Evolutionary conservation across 2,329 filamentous ascomycete species (phyloP), one percentile per base, ranked within the genome.

Genomic region (Pseudonectria buxi): DNA sequence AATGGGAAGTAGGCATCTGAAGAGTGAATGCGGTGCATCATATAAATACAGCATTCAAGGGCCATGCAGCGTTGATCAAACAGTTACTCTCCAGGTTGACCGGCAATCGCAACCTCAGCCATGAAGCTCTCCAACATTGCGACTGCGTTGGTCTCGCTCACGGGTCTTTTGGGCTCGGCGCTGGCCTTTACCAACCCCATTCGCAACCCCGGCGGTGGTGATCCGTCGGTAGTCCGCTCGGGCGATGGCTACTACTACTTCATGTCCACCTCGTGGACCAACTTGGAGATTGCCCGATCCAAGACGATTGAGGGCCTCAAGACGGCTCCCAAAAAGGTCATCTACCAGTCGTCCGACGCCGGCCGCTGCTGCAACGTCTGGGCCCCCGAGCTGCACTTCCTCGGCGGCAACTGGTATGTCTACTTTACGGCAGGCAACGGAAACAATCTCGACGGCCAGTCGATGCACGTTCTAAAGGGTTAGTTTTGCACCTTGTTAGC

Each of bases 321-420:
- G 57, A 69, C 62, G 0, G 70, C 65, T 0, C 58, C 67, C 28
- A 67, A 61, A 26, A 72, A 71, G 42, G 47, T 58, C 4, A 67
- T 76, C 14, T 76, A 69, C 57, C 62, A 58, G 1, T 68, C 70
- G 33, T 57, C 55, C 6, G 66, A 61, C n/a, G 47, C 70, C 6
- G 57, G 55, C 27, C 58, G 68, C 12, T 69, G 67, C 55, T 71
- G 69, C 53, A 74, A 73, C 41, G 65, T 76, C 37, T 77, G 72
- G 72, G 72, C 73, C 0, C 72, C 72, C 3, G 72, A 74, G 47
- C 57, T 73, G 2, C 71, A 74, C 46, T 66, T 66, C 39, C 46
- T 74, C 14, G 59, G 64, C 26, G 53, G 51, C 7, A 41, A 37
- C 13, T 65, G 72, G 71, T 74, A 71, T 42, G 64, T 76, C 31